Percentiles rank a stretch among this genome's conserved stretches.
Evolutionary conservation across 495 filamentous ascomycete genomes (phyloP).

Genomic region (Penicillium malachiteum): DNA sequence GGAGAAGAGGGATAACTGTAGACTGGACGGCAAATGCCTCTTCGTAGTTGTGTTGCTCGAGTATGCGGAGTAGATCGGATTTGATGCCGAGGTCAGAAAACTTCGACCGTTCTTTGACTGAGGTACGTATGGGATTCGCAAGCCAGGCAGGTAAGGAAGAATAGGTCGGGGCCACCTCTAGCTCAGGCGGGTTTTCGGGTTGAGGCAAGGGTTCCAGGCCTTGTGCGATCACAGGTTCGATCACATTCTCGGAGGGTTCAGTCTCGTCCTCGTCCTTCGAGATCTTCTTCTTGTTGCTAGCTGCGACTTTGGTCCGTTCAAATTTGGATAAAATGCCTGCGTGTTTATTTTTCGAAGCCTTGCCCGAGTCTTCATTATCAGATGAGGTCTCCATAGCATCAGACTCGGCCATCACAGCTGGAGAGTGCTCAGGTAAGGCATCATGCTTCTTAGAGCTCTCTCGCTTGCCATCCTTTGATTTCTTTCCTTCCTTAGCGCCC

Average conservation of each 20-base stretch:
- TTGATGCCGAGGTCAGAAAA: slow-evolving; percentile 63
- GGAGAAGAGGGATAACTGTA: slow-evolving; percentile 72
- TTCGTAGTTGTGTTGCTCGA: slow-evolving; percentile 64
- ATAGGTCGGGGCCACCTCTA: slow-evolving; percentile 45
- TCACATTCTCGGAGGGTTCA: slow-evolving; percentile 12
- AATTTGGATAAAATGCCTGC: slow-evolving; percentile 47
- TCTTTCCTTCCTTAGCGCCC: slow-evolving; percentile 23
- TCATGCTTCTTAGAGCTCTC: slow-evolving; percentile 18
- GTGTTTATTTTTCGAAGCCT: slow-evolving; percentile 37
- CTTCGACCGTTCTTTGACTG: slow-evolving; percentile 52
- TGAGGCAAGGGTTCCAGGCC: slow-evolving; percentile 77
- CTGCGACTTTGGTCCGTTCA: slow-evolving; percentile 37
- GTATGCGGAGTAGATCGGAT: slow-evolving; percentile 53
- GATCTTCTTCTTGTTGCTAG: slow-evolving; percentile 29
- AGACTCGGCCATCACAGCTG: slow-evolving; percentile 15
- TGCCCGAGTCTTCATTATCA: slow-evolving; percentile 12
- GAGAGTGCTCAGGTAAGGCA: slow-evolving; percentile 16
- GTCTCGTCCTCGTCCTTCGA: slow-evolving; percentile 23
- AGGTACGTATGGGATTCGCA: slow-evolving; percentile 64
- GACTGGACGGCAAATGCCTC: slow-evolving; percentile 86
- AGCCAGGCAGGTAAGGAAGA: slow-evolving; percentile 66
- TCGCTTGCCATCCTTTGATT: slow-evolving; percentile 31
- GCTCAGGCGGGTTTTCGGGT: slow-evolving; percentile 58
- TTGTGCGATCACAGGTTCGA: slow-evolving; percentile 53
- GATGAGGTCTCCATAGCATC: slow-evolving; percentile 4